Evolutionary conservation across 768 basidiomycete species (phyloP), one percentile per base, ranked within the genome.

Genomic region (Mycena polygramma): DNA sequence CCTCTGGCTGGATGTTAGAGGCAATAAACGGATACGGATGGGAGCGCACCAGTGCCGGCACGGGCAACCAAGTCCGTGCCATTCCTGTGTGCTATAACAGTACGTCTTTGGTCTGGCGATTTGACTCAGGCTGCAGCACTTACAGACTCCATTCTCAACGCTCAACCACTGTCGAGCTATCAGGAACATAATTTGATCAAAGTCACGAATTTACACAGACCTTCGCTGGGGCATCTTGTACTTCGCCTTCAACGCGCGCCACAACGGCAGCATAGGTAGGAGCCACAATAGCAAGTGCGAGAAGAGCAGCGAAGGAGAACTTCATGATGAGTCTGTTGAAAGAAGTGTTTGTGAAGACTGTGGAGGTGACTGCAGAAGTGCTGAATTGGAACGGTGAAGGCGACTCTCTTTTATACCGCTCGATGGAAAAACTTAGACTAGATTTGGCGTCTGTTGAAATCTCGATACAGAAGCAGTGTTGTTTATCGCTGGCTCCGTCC

Each of bases 111-210:
- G 30, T 19, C 19, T 5, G 11, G 20, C n/a, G 46, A 7, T 13
- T 39, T 13, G 7, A 39, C 39, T 13, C 7, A 39, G 39, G 13
- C n/a, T n/a, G n/a, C n/a, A 13, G 39, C 39, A 22, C 49, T 39
- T 41, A 52, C 61, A 22, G 35, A 52, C 52, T 15, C 61, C 49
- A 22, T 51, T 8, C 39, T 62, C 61, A 15, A 62, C 48, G 49
- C 61, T 62, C 61, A 62, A 52, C 61, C 61, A 62, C 61, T 39
- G 39, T 62, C 19, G n/a, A n/a, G n/a, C n/a, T 22, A 4, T 13
- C 26, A 62, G n/a, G 9, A 41, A n/a, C n/a, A n/a, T n/a, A n/a
- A n/a, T n/a, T n/a, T n/a, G n/a, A n/a, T n/a, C n/a, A n/a, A n/a
- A n/a, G n/a, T n/a, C n/a, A n/a, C n/a, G n/a, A n/a, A n/a, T n/a